These are phyloP conservation scores for Pisolithus tinctorius DNA, from an alignment of 768 basidiomycete species.

Conservation along the genomic window DNA sequence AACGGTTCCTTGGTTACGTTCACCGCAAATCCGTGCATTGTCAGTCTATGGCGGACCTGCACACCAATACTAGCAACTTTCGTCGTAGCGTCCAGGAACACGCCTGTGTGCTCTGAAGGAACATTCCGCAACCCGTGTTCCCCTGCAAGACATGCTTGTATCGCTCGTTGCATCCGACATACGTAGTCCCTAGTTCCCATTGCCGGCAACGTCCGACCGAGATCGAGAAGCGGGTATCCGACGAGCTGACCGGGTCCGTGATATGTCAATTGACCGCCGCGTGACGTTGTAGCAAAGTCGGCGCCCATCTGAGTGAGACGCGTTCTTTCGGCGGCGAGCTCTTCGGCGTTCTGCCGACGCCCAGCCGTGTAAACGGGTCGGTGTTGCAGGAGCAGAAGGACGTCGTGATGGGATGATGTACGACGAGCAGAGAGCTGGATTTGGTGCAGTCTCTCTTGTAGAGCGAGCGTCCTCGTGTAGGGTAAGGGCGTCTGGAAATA, in stretches of 20 bases:
- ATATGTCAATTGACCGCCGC: constrained; percentile 94
- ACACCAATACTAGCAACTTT: constrained; percentile 97
- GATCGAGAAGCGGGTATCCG: constrained; percentile 90
- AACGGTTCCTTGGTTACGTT: constrained; percentile 82
- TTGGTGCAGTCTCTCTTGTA: constrained; percentile 68
- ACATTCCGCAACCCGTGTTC: constrained; percentile 51
- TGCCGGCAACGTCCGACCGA: constrained; percentile 70
- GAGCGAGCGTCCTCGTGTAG: constrained; percentile 56
- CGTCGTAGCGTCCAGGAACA: constrained; percentile 72
- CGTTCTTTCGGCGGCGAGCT: constrained; percentile 50
- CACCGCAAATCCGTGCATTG: constrained; percentile 90
- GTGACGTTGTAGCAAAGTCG: constrained; percentile 72
- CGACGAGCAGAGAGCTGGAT: constrained; percentile 55
- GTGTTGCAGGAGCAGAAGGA: constrained; percentile 82
- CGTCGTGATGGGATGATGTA: constrained; percentile 42
- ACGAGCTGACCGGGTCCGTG: constrained; percentile 98
- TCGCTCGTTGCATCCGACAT: constrained; percentile 67
- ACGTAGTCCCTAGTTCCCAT: constrained; percentile 70
- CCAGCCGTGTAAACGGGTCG: constrained; percentile 93
- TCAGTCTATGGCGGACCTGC: constrained; percentile 89
- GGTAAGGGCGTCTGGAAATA: constrained; percentile 73
- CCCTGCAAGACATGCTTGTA: constrained; percentile 56
- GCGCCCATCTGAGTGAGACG: constrained; percentile 77
- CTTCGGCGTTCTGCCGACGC: constrained; percentile 68
- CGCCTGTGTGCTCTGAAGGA: constrained; percentile 80